A percentile compares a stretch with the other conserved stretches of the same genome.
Conservation (phyloP, 2,329 filamentous ascomycete species). For the Grosmannia penicillata region DNA sequence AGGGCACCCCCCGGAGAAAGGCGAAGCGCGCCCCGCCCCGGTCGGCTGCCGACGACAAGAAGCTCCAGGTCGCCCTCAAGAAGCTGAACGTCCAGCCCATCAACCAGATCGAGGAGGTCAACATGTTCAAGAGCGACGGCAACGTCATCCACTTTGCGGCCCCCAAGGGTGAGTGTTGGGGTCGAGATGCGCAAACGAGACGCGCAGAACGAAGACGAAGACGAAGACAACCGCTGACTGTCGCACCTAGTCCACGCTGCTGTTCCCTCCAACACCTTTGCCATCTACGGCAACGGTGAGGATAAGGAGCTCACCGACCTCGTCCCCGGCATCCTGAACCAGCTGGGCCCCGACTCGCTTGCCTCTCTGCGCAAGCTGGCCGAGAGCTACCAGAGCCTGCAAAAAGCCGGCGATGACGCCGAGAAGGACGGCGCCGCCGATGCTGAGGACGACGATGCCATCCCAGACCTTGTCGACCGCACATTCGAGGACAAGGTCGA, state of each 20-base stretch:
- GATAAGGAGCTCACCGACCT: constrained; percentile 99
- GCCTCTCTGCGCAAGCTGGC: constrained; percentile 96
- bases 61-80: constrained; percentile 93
- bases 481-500: constrained; percentile 98
- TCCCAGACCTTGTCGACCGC: constrained; percentile 93
- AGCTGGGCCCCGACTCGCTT: constrained; percentile 95
- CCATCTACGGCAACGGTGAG: constrained; percentile 96
- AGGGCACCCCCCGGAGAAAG: constrained; percentile 95
- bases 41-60: constrained; percentile 96
- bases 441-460: constrained; percentile 77
- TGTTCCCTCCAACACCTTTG: constrained; percentile 96
- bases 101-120: constrained; percentile 98
- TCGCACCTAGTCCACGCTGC: constrained; percentile 76
- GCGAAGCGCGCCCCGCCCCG: constrained; percentile 95
- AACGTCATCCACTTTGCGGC: constrained; percentile 99
- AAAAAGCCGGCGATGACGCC: constrained; percentile 67
- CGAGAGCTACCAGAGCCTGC: constrained; percentile 98
- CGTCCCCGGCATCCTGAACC: constrained; percentile 97
- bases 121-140: constrained; percentile 99
- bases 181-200: background rate
- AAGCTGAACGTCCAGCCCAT: constrained; percentile 99
- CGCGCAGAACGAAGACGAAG: no score
- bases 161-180: constrained; percentile 66
- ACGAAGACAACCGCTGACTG: background rate
- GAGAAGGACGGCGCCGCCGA: constrained; percentile 67